Evolutionary conservation across 345 rosid genomes (phyloP).

Genomic region (Carallia brachiata): DNA sequence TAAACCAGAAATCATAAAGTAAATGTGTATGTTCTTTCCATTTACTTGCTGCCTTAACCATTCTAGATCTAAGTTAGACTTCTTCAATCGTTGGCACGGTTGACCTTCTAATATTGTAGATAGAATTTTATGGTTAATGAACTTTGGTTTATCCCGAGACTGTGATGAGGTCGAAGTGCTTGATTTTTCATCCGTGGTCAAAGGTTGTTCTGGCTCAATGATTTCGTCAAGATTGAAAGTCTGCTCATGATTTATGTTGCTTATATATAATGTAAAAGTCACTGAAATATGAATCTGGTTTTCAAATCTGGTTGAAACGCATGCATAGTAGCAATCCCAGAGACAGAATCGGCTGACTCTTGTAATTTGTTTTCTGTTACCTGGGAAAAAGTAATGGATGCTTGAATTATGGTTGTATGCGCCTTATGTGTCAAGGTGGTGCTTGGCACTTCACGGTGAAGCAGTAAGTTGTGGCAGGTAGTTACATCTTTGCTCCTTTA

Average conservation of each 20-base stretch:
- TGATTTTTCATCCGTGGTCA: no score
- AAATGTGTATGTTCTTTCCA: not conserved
- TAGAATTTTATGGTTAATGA: not conserved
- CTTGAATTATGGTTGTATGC: not conserved
- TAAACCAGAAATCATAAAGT: no score
- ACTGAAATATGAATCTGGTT: not conserved
- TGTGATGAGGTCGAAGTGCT: not conserved
- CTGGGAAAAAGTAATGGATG: no score
- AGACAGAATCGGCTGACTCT: not conserved
- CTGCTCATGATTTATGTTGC: not conserved
- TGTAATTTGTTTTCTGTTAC: not conserved
- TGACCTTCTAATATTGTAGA: not conserved
- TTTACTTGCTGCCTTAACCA: not conserved
- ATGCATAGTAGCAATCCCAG: not conserved
- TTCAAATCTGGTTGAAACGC: not conserved
- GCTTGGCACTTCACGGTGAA: not conserved
- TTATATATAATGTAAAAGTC: no score
- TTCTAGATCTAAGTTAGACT: not conserved
- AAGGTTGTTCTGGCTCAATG: not conserved
- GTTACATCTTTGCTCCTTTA: slow-evolving; percentile 22
- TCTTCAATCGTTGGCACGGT: slow-evolving; percentile 1
- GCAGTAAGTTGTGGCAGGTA: slow-evolving; percentile 2
- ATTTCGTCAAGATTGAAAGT: not conserved
- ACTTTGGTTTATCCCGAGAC: slow-evolving; percentile 6
- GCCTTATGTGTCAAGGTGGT: not conserved